Conservation (phyloP, 306 rosid genomes). For the Prunus mira region DNA sequence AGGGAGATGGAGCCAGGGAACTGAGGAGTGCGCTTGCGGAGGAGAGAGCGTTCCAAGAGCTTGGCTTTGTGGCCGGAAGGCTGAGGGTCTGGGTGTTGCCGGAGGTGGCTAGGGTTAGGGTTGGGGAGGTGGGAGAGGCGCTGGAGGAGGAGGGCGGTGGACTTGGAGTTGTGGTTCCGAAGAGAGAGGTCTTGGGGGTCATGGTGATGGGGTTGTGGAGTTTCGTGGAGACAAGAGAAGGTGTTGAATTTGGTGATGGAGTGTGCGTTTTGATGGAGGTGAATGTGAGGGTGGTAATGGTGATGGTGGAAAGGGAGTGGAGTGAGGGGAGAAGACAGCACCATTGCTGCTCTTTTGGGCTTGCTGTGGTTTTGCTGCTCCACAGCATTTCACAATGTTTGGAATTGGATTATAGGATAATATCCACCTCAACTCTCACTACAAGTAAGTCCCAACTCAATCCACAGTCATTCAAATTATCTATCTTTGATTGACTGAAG, state of each 20-base stretch:
- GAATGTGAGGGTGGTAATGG: conserved; percentile 14
- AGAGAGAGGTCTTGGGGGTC: conserved; percentile 29
- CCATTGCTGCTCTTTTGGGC: not conserved
- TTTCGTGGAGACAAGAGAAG: not conserved
- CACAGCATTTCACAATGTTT: no score
- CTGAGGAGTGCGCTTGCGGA: conserved; percentile 74
- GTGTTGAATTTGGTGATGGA: conserved; percentile 6
- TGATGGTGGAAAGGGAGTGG: conserved; percentile 24
- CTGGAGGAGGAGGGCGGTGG: conserved; percentile 50
- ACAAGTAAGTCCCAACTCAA: no score
- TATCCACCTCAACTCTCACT: no score
- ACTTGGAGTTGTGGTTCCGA: conserved; percentile 78
- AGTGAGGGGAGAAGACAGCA: conserved; percentile 40
- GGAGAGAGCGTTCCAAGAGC: conserved; percentile 76
- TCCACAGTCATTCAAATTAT: no score
- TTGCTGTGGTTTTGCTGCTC: no score
- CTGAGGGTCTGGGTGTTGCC: conserved; percentile 21
- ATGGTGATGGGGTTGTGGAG: conserved; percentile 15
- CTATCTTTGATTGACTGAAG: no score
- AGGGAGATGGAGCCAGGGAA: conserved; percentile 87
- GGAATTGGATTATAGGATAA: no score
- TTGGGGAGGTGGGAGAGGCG: conserved; percentile 28
- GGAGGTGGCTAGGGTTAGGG: not conserved
- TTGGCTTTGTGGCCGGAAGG: conserved; percentile 47
- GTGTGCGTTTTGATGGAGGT: not conserved